These are phyloP conservation scores for Euryodendron excelsum DNA, from an alignment of 148 eudicot species.

Conservation along the genomic window DNA sequence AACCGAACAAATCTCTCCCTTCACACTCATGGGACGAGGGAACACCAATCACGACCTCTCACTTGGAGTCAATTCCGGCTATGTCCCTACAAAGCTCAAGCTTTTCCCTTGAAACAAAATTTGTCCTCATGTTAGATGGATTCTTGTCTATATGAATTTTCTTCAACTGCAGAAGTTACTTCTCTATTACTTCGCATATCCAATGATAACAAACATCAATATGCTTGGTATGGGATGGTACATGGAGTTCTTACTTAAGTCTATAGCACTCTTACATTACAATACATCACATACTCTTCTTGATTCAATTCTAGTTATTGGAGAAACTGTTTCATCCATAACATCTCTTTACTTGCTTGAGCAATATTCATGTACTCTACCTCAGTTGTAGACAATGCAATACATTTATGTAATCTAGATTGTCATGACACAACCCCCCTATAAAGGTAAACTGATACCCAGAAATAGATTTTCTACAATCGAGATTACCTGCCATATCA, in stretches of 20 bases:
- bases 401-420: neutral
- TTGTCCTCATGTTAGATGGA: neutral
- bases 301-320: neutral
- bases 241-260: too few relatives aligned
- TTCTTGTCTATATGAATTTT: neutral
- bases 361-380: neutral
- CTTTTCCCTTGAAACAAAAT: neutral
- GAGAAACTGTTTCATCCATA: neutral
- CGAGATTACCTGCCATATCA: neutral
- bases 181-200: neutral
- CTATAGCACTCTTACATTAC: neutral
- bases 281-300: neutral
- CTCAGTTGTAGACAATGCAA: neutral
- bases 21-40: neutral
- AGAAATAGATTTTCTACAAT: neutral
- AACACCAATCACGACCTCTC: neutral
- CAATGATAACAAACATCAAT: neutral
- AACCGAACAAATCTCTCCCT: neutral
- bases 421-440: neutral
- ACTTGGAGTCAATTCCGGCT: neutral
- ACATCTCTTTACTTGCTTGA: neutral
- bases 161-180: neutral
- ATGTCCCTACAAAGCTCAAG: too few relatives aligned
- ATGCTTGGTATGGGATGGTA: neutral
- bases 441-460: neutral